Evolutionary conservation across 441 rosid species (phyloP).

Genomic region (Pelargonium fulgidum): DNA sequence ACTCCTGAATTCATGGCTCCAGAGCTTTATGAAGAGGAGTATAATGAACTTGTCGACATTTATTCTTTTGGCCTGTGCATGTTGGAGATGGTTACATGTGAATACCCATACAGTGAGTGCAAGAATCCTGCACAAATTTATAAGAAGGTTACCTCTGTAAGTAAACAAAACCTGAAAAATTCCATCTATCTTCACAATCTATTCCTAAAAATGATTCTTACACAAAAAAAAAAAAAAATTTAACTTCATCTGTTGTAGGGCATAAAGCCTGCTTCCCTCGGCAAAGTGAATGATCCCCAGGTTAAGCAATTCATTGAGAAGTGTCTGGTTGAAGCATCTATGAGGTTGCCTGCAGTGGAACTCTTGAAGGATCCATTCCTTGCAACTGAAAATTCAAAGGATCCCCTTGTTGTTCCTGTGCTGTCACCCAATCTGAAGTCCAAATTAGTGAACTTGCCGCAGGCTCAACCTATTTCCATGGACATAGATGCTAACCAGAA

Average conservation of each 20-base stretch:
- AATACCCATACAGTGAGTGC: conserved; percentile 76
- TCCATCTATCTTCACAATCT: background rate
- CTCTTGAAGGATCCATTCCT: conserved; percentile 74
- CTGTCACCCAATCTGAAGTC: conserved; percentile 25
- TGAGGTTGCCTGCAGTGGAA: conserved; percentile 56
- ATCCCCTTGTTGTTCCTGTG: conserved; percentile 19
- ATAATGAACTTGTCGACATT: conserved; percentile 73
- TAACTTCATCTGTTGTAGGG: conserved; percentile 39
- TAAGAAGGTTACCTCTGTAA: conserved; percentile 70
- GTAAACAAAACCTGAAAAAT: conserved; percentile 17
- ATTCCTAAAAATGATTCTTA: background rate
- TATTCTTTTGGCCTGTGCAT: conserved; percentile 88
- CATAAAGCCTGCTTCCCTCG: conserved; percentile 66
- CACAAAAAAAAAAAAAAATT: background rate
- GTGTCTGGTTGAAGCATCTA: conserved; percentile 67
- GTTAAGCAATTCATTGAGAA: conserved; percentile 72
- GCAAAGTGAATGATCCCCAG: conserved; percentile 59
- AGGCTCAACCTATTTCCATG: conserved; percentile 47
- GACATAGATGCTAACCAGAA: conserved; percentile 47
- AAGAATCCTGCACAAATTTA: conserved; percentile 68
- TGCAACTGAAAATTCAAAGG: conserved; percentile 40
- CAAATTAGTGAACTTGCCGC: conserved; percentile 26
- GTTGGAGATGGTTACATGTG: conserved; percentile 75
- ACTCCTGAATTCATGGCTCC: conserved; percentile 95
- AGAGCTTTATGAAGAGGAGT: conserved; percentile 79